These are phyloP conservation scores for Knufia petricola DNA, from an alignment of 2,329 filamentous ascomycete genomes.

Conservation along the genomic window DNA sequence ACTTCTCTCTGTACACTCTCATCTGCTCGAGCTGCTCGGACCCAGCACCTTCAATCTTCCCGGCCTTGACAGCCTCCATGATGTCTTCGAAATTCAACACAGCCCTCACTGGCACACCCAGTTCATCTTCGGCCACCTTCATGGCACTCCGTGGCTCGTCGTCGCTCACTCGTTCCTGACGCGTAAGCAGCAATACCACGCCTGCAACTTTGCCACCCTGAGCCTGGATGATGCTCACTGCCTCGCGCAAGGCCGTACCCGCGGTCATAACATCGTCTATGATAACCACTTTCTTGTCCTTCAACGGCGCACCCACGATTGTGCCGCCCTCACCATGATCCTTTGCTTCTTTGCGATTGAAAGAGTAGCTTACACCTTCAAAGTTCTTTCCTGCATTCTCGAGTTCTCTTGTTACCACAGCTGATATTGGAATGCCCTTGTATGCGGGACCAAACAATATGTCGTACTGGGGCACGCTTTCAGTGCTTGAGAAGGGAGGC, in stretches of 20 bases:
- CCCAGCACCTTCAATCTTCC: constrained; percentile 47
- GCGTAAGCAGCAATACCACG: constrained; percentile 79
- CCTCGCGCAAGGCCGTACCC: constrained; percentile 86
- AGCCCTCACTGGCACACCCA: constrained; percentile 69
- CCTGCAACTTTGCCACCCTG: constrained; percentile 79
- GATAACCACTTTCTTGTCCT: constrained; percentile 77
- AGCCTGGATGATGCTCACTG: constrained; percentile 75
- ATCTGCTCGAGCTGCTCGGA: constrained; percentile 56
- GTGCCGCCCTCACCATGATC: constrained; percentile 89
- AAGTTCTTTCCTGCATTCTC: constrained; percentile 51
- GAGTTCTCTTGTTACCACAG: constrained; percentile 66
- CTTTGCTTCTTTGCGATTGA: constrained; percentile 95
- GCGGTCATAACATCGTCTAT: constrained; percentile 96
- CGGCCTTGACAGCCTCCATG: constrained; percentile 49
- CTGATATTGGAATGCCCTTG: constrained; percentile 90
- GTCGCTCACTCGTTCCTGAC: constrained; percentile 54
- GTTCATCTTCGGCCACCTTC: constrained; percentile 74
- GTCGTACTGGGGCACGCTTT: constrained; percentile 46
- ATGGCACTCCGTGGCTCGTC: constrained; percentile 68
- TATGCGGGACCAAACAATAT: constrained; percentile 86
- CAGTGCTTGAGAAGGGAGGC: constrained; percentile 33
- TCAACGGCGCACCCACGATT: constrained; percentile 78
- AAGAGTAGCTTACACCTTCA: constrained; percentile 61
- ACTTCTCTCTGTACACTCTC: constrained; percentile 58
- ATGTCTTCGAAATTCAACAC: constrained; percentile 82